phyloP scores from a whole-genome alignment of 371 early-diverging fungal species.

The Haplosporangium sp. region DNA sequence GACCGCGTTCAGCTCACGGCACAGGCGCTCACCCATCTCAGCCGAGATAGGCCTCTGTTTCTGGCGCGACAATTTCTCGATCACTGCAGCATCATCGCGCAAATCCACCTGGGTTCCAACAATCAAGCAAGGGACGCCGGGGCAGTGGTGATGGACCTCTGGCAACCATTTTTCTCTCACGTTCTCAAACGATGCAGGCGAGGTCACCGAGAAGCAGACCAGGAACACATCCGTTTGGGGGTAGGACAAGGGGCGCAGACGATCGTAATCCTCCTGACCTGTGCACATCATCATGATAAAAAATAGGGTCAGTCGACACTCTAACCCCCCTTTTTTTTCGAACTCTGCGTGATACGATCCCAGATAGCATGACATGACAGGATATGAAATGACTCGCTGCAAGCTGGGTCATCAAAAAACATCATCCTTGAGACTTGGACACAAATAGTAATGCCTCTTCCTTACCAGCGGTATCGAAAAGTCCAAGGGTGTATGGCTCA shows the following conservation, averaged over 20 bases:
- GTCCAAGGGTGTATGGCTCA: constrained; percentile 90
- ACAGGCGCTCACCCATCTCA: constrained; percentile 89
- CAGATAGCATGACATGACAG: constrained; percentile 25
- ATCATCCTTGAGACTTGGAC: neutral
- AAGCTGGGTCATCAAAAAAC: too few relatives aligned
- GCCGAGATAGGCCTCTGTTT: constrained; percentile 84
- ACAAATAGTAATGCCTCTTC: neutral
- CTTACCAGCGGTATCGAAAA: constrained; percentile 97
- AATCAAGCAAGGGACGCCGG: constrained; percentile 95
- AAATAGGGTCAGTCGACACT: constrained; percentile 19
- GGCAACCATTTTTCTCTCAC: constrained; percentile 93
- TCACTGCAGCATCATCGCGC: constrained; percentile 85
- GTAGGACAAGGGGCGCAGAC: constrained; percentile 95
- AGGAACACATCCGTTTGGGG: constrained; percentile 96
- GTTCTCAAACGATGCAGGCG: constrained; percentile 93
- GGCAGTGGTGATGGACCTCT: constrained; percentile 97
- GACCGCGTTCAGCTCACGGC: constrained; percentile 91
- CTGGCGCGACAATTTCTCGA: constrained; percentile 86
- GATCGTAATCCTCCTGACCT: constrained; percentile 98
- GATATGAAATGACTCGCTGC: constrained; percentile 1
- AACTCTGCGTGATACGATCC: too few relatives aligned
- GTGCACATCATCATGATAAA: constrained; percentile 17
- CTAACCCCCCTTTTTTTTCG: too few relatives aligned
- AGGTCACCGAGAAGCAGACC: constrained; percentile 96
- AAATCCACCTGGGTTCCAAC: constrained; percentile 98